Conservation (phyloP, 768 basidiomycete species). For the Leccinum arenicola region DNA sequence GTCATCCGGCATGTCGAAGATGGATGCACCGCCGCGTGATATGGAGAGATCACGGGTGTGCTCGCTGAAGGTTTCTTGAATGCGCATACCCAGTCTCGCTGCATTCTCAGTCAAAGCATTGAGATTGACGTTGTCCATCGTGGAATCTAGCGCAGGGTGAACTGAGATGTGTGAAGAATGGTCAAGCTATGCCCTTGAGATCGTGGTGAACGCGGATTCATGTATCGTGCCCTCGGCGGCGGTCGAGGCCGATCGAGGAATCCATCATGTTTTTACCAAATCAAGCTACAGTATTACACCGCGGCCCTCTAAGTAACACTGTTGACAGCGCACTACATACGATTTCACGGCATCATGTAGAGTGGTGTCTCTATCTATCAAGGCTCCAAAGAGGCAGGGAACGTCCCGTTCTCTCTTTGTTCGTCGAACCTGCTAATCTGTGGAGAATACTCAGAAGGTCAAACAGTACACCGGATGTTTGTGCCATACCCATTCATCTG, state of each 20-base stretch:
- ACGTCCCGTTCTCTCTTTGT: conserved; percentile 88
- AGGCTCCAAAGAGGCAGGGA: conserved; percentile 88
- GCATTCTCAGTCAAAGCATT: conserved; percentile 73
- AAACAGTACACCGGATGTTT: background rate
- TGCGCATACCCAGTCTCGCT: conserved; percentile 73
- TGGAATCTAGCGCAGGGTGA: conserved; percentile 4
- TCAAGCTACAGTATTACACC: background rate
- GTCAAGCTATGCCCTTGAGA: background rate
- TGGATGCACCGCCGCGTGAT: conserved; percentile 50
- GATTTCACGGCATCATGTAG: conserved; percentile 3
- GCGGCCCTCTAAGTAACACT: background rate
- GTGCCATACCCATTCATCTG: conserved; percentile 86
- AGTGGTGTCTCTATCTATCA: conserved; percentile 33
- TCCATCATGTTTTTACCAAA: background rate
- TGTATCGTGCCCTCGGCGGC: background rate
- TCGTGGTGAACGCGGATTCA: conserved; percentile 6
- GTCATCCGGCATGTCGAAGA: conserved; percentile 74
- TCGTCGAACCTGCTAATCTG: conserved; percentile 91
- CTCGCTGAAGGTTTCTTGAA: conserved; percentile 82
- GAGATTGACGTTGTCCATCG: conserved; percentile 35
- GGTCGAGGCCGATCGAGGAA: background rate
- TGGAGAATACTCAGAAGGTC: background rate
- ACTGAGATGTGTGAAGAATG: background rate
- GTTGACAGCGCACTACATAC: conserved; percentile 6
- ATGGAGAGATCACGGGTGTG: conserved; percentile 71